phyloP scores from a whole-genome alignment of 2,329 filamentous ascomycete species.

The Claviceps africana region DNA sequence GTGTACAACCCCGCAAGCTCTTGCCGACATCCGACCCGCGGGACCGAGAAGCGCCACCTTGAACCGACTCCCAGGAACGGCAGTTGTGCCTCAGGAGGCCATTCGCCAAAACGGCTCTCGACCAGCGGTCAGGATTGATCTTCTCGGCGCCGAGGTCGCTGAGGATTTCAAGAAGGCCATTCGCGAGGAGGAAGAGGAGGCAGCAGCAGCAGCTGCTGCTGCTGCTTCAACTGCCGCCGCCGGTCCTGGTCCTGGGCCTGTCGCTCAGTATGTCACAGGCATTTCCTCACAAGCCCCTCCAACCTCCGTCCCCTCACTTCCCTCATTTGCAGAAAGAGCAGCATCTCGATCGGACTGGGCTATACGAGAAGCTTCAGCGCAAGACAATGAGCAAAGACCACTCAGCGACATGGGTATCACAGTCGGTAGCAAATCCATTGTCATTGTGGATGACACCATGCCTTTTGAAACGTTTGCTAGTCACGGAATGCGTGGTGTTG shows the following conservation, averaged over 20 bases:
- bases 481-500: slow-evolving; percentile 29
- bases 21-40: slow-evolving; percentile 33
- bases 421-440: slow-evolving; percentile 73
- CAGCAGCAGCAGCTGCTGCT: background rate
- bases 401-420: slow-evolving; percentile 49
- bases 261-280: slow-evolving; percentile 15
- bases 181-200: slow-evolving; percentile 44
- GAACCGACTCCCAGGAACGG: slow-evolving; percentile 45
- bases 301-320: slow-evolving; percentile 15
- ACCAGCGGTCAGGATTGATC: slow-evolving; percentile 57
- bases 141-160: slow-evolving; percentile 63
- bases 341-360: slow-evolving; percentile 28
- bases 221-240: slow-evolving; percentile 19
- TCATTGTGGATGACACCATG: slow-evolving; percentile 64
- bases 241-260: background rate
- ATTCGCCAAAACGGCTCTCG: slow-evolving; percentile 28
- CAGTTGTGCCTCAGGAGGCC: slow-evolving; percentile 43
- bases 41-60: slow-evolving; percentile 39
- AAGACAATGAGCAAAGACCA: slow-evolving; percentile 24
- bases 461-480: slow-evolving; percentile 35
- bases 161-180: slow-evolving; percentile 70
- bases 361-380: slow-evolving; percentile 20
- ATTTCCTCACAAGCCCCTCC: slow-evolving; percentile 9
- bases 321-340: slow-evolving; percentile 26
- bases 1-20: slow-evolving; percentile 31